Evolutionary conservation across 768 basidiomycete species (phyloP).

Genomic region (Nevesoporus exiguus): DNA sequence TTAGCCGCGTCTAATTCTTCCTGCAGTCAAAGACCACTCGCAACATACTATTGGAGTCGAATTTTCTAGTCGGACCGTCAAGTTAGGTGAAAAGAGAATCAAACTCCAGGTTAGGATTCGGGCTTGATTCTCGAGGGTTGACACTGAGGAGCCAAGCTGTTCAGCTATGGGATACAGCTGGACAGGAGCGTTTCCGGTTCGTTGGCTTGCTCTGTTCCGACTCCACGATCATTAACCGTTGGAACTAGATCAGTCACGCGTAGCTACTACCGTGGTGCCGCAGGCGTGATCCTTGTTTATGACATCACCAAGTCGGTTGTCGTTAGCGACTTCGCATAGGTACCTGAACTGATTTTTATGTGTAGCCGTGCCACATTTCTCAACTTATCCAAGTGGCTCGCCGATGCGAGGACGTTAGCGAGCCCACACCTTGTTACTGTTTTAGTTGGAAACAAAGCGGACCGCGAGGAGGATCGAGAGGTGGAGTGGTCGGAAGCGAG

Average conservation of each 20-base stretch:
- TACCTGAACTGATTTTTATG: constrained; percentile 1
- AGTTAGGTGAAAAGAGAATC: constrained; percentile 89
- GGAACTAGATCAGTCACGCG: constrained; percentile 77
- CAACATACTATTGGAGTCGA: constrained; percentile 99
- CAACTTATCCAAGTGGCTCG: constrained; percentile 84
- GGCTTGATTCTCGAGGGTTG: background rate
- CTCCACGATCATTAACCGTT: constrained; percentile 11
- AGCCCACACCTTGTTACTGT: constrained; percentile 89
- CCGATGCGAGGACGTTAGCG: constrained; percentile 89
- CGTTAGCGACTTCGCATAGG: background rate
- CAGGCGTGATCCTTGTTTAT: constrained; percentile 88
- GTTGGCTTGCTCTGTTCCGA: constrained; percentile 13
- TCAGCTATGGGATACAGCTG: constrained; percentile 96
- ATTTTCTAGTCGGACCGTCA: constrained; percentile 91
- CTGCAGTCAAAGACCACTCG: constrained; percentile 89
- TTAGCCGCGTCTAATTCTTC: constrained; percentile 5
- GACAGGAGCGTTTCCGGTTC: constrained; percentile 91
- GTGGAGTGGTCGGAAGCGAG: constrained; percentile 96
- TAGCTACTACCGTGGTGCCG: constrained; percentile 94
- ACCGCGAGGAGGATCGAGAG: constrained; percentile 90
- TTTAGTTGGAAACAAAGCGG: constrained; percentile 93
- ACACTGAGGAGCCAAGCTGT: constrained; percentile 13
- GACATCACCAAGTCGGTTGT: constrained; percentile 79
- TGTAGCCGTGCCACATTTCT: constrained; percentile 81
- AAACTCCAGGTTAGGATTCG: constrained; percentile 77